phyloP scores from a whole-genome alignment of 495 filamentous ascomycete genomes.

The Glonium stellatum region DNA sequence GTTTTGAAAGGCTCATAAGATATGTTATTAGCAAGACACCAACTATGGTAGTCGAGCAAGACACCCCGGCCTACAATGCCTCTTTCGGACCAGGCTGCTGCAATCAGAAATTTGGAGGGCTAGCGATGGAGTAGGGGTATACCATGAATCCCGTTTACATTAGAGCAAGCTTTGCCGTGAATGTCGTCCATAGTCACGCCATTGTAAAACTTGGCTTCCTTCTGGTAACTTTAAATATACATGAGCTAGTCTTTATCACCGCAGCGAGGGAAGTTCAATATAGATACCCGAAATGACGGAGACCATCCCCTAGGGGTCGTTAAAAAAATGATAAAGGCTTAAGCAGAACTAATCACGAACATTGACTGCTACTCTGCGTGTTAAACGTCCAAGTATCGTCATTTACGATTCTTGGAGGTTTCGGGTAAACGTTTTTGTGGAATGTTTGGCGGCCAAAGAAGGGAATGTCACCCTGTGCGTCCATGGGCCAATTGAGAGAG shows the following conservation, averaged over 20 bases:
- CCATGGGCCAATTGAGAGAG: conserved; percentile 36
- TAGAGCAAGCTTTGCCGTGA: conserved; percentile 34
- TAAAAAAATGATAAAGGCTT: conserved; percentile 17
- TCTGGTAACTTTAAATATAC: conserved; percentile 33
- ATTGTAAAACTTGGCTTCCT: conserved; percentile 53
- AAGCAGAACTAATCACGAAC: not conserved
- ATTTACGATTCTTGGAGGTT: conserved; percentile 33
- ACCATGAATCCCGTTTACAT: conserved; percentile 49
- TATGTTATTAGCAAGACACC: conserved; percentile 25
- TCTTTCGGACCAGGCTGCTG: conserved; percentile 37
- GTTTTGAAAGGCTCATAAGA: conserved; percentile 41
- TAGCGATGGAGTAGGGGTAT: not conserved
- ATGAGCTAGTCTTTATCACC: too few species aligned
- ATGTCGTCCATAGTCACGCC: conserved; percentile 53
- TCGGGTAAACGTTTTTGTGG: conserved; percentile 35
- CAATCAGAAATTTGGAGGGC: not conserved
- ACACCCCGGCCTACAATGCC: conserved; percentile 41
- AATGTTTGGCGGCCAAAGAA: conserved; percentile 36
- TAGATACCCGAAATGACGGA: conserved; percentile 21
- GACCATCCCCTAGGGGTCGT: conserved; percentile 23
- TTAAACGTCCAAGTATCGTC: conserved; percentile 38
- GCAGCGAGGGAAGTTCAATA: too few species aligned
- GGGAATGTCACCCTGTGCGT: conserved; percentile 33
- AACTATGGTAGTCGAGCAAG: conserved; percentile 41
- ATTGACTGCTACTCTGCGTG: conserved; percentile 33